Percentiles rank a stretch among this genome's conserved stretches.
Conservation (phyloP, 257 asterid genomes). For the Plantago elongata region DNA sequence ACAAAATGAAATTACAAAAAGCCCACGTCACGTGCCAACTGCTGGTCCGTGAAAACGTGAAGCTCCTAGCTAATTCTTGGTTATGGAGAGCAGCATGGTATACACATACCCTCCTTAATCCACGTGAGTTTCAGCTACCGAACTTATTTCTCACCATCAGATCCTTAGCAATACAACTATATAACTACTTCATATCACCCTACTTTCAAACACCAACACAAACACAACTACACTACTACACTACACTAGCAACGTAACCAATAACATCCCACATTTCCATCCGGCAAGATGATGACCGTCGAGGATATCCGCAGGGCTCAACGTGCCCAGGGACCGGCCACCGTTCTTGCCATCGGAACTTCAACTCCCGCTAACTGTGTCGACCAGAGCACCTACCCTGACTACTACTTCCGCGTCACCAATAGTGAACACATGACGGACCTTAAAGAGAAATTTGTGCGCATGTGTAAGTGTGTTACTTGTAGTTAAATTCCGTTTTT, state of each 20-base stretch:
- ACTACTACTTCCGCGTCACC: slow-evolving; percentile 68
- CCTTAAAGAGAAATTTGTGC: slow-evolving; percentile 61
- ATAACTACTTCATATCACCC: neutral
- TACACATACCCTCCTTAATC: neutral
- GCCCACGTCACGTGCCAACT: slow-evolving; percentile 5
- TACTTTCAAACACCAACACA: neutral
- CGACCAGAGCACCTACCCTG: slow-evolving; percentile 62
- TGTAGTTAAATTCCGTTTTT: neutral
- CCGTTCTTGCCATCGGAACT: slow-evolving; percentile 64
- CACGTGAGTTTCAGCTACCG: slow-evolving; percentile 35
- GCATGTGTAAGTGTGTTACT: slow-evolving; percentile 70
- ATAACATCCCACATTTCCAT: neutral
- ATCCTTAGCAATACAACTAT: neutral
- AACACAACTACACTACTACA: neutral
- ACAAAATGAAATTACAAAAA: too few relatives aligned
- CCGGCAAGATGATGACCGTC: slow-evolving; percentile 46
- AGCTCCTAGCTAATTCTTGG: neutral
- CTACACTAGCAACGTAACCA: neutral
- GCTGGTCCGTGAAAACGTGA: neutral
- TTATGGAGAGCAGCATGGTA: neutral
- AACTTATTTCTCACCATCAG: too few relatives aligned
- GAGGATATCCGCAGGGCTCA: slow-evolving; percentile 63
- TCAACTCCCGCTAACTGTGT: slow-evolving; percentile 64
- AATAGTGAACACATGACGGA: slow-evolving; percentile 59
- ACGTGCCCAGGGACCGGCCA: slow-evolving; percentile 80